Conservation (phyloP, 139 green algal genomes). For the Coelastrella sp. region DNA sequence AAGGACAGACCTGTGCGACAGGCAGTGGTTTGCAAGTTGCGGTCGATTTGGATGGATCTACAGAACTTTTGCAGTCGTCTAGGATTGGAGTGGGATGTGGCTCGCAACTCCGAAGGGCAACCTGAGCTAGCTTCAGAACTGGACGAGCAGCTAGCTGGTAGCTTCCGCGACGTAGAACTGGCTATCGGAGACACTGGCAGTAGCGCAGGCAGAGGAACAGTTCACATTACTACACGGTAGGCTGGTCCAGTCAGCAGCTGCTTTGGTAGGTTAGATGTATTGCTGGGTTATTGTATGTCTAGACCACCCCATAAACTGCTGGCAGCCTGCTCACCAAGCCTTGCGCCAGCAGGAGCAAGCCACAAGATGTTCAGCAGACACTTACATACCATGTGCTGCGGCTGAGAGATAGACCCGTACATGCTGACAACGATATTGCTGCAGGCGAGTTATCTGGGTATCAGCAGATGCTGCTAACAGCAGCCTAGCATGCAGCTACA, state of each 20-base stretch:
- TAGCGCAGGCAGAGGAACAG: constrained; percentile 38
- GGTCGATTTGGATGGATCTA: constrained; percentile 10
- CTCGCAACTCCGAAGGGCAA: constrained; percentile 14
- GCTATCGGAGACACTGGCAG: constrained; percentile 46
- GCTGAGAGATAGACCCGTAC: not conserved
- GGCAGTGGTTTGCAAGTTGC: too few relatives aligned
- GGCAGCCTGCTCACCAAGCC: not conserved
- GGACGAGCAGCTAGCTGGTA: constrained; percentile 46
- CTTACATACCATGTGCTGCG: not conserved
- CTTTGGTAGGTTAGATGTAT: not conserved
- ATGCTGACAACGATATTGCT: not conserved
- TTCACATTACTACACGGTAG: constrained; percentile 55
- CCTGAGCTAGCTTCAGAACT: constrained; percentile 37
- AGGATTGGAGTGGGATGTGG: constrained; percentile 41
- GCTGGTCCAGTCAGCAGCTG: not conserved
- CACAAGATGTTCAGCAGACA: not conserved
- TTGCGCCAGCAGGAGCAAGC: not conserved
- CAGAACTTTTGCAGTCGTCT: constrained; percentile 22
- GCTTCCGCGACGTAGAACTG: constrained; percentile 45
- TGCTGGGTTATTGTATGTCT: not conserved
- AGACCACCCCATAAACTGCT: not conserved
- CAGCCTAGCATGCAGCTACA: constrained; percentile 50
- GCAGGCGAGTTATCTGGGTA: constrained; percentile 57
- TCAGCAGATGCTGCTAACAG: constrained; percentile 9
- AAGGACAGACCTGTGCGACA: too few relatives aligned